phyloP scores from a whole-genome alignment of 2,329 filamentous ascomycete species.

The Claviceps spartinae region DNA sequence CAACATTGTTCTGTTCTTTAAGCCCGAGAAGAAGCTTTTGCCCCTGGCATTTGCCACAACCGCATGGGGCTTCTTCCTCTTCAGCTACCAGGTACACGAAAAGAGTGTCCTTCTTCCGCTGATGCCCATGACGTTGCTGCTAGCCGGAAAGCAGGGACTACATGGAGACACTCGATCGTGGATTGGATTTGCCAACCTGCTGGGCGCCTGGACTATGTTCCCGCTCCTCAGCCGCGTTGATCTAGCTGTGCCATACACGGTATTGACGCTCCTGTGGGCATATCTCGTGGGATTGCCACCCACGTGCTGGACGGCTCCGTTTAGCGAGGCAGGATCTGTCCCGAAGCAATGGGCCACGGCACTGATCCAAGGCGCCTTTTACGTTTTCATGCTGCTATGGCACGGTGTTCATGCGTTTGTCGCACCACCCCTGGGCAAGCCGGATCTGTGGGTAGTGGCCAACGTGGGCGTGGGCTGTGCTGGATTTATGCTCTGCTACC shows the following conservation, averaged over 20 bases:
- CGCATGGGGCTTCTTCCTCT: constrained; percentile 94
- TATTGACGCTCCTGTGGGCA: constrained; percentile 77
- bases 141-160: constrained; percentile 67
- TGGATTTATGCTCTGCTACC: constrained; percentile 75
- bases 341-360: constrained; percentile 39
- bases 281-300: constrained; percentile 83
- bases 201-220: constrained; percentile 88
- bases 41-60: constrained; percentile 71
- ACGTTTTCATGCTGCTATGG: constrained; percentile 66
- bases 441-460: constrained; percentile 85
- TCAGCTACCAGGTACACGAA: constrained; percentile 96
- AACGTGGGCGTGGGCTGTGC: constrained; percentile 79
- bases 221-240: constrained; percentile 79
- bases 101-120: constrained; percentile 90
- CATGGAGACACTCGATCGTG: constrained; percentile 66
- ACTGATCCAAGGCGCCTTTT: constrained; percentile 62
- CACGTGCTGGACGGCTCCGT: constrained; percentile 55
- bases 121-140: constrained; percentile 80
- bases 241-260: constrained; percentile 68
- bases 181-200: constrained; percentile 90
- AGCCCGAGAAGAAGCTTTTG: constrained; percentile 62
- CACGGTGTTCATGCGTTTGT: constrained; percentile 62
- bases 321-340: constrained; percentile 29
- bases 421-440: constrained; percentile 58
- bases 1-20: constrained; percentile 65